phyloP scores from a whole-genome alignment of 2,329 filamentous ascomycete genomes.

The Aspergillus fumigatus region DNA sequence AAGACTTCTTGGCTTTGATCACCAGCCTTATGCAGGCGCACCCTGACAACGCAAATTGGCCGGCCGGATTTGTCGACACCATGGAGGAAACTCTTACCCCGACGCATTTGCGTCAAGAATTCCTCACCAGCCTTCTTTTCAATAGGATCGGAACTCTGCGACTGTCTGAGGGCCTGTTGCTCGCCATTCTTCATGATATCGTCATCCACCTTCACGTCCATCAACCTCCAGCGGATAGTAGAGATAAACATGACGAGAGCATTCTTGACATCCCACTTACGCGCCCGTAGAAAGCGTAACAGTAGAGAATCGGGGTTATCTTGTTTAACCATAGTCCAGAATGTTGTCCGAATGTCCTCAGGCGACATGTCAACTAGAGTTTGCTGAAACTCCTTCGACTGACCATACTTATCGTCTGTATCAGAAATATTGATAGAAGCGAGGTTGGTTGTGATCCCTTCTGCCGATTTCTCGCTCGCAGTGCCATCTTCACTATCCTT shows the following conservation, averaged over 20 bases:
- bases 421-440: slow-evolving; percentile 41
- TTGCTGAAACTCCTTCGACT: slow-evolving; percentile 79
- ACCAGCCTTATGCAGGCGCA: slow-evolving; percentile 72
- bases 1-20: slow-evolving; percentile 78
- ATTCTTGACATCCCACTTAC: slow-evolving; percentile 93
- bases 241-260: slow-evolving; percentile 91
- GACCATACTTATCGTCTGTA: slow-evolving; percentile 86
- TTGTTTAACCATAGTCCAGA: slow-evolving; percentile 94
- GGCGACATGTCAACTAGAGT: slow-evolving; percentile 72
- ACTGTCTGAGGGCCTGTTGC: slow-evolving; percentile 57
- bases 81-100: slow-evolving; percentile 92
- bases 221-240: slow-evolving; percentile 84
- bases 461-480: slow-evolving; percentile 30
- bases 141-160: slow-evolving; percentile 54
- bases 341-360: slow-evolving; percentile 70
- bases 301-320: slow-evolving; percentile 86
- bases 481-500: slow-evolving; percentile 46
- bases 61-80: slow-evolving; percentile 78
- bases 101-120: slow-evolving; percentile 75
- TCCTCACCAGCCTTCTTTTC: slow-evolving; percentile 68
- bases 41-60: slow-evolving; percentile 81
- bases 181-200: slow-evolving; percentile 80
- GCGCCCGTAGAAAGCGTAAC: slow-evolving; percentile 77
- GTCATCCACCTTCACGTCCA: slow-evolving; percentile 81
- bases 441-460: slow-evolving; percentile 35